Evolutionary conservation across 805 yeast genomes (phyloP).

Genomic region (Kockiozyma suomiensis): DNA sequence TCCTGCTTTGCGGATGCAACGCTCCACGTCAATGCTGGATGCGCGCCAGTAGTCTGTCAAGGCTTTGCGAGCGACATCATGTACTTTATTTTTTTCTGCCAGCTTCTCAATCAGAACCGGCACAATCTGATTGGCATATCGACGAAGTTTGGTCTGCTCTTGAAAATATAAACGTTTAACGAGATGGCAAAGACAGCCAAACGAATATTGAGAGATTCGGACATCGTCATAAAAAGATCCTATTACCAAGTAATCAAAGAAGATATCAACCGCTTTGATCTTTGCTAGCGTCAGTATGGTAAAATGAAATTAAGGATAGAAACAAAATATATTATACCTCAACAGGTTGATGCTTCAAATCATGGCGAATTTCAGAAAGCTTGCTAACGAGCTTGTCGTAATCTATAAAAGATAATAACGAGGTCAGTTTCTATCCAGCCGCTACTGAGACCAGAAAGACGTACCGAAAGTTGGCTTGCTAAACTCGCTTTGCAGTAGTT

Average conservation of each 20-base stretch:
- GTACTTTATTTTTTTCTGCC: conserved; percentile 39
- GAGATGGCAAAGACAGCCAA: conserved; percentile 51
- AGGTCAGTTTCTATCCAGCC: background rate
- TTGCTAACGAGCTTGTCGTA: conserved; percentile 4
- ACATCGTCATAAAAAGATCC: conserved; percentile 15
- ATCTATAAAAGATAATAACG: background rate
- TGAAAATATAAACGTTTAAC: conserved; percentile 50
- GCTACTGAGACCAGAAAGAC: background rate
- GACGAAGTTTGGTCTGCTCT: conserved; percentile 42
- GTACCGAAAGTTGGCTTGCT: background rate
- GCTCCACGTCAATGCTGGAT: conserved; percentile 43
- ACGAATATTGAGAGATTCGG: conserved; percentile 38
- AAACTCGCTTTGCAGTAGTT: background rate
- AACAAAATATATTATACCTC: conserved; percentile 14
- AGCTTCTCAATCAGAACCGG: conserved; percentile 43
- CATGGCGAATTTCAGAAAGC: conserved; percentile 22
- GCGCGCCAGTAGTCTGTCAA: conserved; percentile 47
- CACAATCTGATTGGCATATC: conserved; percentile 41
- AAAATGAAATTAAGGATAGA: background rate
- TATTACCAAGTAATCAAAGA: conserved; percentile 12
- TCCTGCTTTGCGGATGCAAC: conserved; percentile 40
- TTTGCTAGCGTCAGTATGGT: background rate
- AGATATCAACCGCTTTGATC: conserved; percentile 28
- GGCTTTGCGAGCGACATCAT: conserved; percentile 40
- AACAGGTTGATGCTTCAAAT: conserved; percentile 30